Percentiles rank a stretch among this genome's conserved stretches.
phyloP scores from a whole-genome alignment of 257 asterid genomes.

The Petunia axillaris region DNA sequence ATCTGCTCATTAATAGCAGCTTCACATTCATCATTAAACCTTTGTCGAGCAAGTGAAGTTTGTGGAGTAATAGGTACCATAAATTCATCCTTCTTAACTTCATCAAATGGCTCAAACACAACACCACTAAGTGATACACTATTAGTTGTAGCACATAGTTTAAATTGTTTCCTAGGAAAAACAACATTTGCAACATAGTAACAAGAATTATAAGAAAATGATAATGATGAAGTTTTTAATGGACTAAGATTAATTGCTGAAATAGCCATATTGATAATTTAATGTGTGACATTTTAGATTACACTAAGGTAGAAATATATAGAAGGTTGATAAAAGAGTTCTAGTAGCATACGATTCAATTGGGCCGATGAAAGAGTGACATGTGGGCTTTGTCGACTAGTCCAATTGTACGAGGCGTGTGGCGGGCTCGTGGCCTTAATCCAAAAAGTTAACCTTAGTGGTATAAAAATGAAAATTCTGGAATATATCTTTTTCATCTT shows the following conservation, averaged over 20 bases:
- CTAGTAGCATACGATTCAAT: conserved; percentile 16
- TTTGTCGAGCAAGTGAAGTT: conserved; percentile 78
- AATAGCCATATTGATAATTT: too few relatives aligned
- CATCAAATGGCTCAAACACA: conserved; percentile 87
- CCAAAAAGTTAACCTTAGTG: conserved; percentile 30
- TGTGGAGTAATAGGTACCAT: conserved; percentile 51
- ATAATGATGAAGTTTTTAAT: not conserved
- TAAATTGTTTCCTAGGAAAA: conserved; percentile 39
- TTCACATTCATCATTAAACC: conserved; percentile 56
- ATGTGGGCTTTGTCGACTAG: conserved; percentile 34
- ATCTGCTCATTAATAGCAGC: conserved; percentile 84
- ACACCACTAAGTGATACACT: conserved; percentile 62
- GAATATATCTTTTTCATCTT: conserved; percentile 32
- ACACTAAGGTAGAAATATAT: conserved; percentile 22
- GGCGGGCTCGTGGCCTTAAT: conserved; percentile 53
- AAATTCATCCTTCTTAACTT: conserved; percentile 67
- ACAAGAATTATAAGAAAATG: conserved; percentile 18
- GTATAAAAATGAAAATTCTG: conserved; percentile 33
- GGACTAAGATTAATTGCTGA: conserved; percentile 45
- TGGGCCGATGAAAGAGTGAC: conserved; percentile 32
- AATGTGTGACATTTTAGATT: not conserved
- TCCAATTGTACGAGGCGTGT: conserved; percentile 54
- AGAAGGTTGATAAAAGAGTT: conserved; percentile 16
- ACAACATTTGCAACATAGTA: conserved; percentile 32
- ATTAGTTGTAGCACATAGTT: conserved; percentile 38